Evolutionary conservation across 2,329 filamentous ascomycete species (phyloP), one percentile per base, ranked within the genome.

Genomic region (Drechslera avenae): DNA sequence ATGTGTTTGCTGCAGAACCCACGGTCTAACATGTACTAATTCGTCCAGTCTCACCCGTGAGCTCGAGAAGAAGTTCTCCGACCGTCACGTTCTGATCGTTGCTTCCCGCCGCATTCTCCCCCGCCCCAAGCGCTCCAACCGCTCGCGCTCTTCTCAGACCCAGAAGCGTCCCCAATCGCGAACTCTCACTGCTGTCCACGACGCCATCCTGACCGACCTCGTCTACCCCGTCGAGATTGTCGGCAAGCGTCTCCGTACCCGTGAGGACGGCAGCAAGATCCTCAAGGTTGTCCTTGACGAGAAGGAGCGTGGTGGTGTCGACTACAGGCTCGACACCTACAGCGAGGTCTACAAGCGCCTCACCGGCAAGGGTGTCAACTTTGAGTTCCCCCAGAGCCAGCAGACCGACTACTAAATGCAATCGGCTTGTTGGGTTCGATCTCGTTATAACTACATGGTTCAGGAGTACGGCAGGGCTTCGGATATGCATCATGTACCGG

Each of bases 11-110:
- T n/a, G 5, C 9, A 17, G n/a, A 40, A 21, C 8, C 9, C 2
- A 9, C 6, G 7, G 4, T 5, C 10, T 13, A n/a, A 21, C 28
- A 9, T 9, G 7, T 34, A 37, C 62, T 62, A 36, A 63, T 41
- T 16, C 5, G 37, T 62, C 12, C 60, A 97, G 93, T 78, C 88
- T 99, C 77, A 99, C 94, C 81, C 94, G 94, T 83, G 94, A 99
- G 86, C 92, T 99, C 77, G 94, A 99, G 89, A 99, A 99, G 91
- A 99, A 99, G 86, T 99, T 99, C 91, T 97, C 94, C 66, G 94
- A 99, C 86, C 94, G 94, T 82, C 94, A 99, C 82, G 94, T 99
- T 79, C 85, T 99, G 79, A 91, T 99, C 87, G 89, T 99, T 73
- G 94, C 94, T 73, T 95, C 93, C 76, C 94, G 94, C 86, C 94